Percentiles rank a stretch among this genome's conserved stretches.
These are phyloP conservation scores for Sugiyamaella sp. DNA, from an alignment of 1,139 yeast species.

Conservation along the genomic window DNA sequence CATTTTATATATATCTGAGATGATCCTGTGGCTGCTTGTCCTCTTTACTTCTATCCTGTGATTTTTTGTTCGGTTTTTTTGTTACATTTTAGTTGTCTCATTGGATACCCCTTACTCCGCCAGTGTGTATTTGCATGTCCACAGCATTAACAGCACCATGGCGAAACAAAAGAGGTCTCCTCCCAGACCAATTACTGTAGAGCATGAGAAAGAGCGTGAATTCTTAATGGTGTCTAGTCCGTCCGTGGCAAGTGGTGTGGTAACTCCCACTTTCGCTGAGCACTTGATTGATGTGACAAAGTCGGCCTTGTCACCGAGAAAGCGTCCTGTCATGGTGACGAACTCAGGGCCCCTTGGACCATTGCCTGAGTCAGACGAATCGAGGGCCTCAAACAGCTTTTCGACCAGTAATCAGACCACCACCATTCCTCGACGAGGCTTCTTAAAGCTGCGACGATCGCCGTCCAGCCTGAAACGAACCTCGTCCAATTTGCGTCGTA, in stretches of 20 bases:
- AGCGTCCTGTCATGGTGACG: constrained; percentile 22
- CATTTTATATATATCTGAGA: background rate
- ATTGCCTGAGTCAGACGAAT: background rate
- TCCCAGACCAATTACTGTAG: constrained; percentile 19
- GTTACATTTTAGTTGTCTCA: background rate
- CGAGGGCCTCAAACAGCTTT: constrained; percentile 18
- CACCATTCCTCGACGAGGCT: constrained; percentile 4
- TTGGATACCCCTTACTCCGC: background rate
- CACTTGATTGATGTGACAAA: constrained; percentile 20
- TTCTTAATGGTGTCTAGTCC: constrained; percentile 12
- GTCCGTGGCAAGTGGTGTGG: constrained; percentile 23
- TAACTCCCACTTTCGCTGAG: constrained; percentile 23
- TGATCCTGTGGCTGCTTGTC: background rate
- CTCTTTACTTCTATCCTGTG: background rate
- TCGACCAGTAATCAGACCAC: constrained; percentile 15
- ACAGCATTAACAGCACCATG: constrained; percentile 8
- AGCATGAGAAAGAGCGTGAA: constrained; percentile 17
- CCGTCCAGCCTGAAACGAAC: constrained; percentile 20
- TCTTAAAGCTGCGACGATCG: constrained; percentile 11
- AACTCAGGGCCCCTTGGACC: constrained; percentile 1
- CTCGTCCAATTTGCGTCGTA: constrained; percentile 6
- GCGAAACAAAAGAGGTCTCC: constrained; percentile 13
- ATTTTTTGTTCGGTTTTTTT: background rate
- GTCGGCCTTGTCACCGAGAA: constrained; percentile 19
- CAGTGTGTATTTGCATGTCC: background rate